phyloP scores from a whole-genome alignment of 495 filamentous ascomycete species.

The Ramalina intermedia region DNA sequence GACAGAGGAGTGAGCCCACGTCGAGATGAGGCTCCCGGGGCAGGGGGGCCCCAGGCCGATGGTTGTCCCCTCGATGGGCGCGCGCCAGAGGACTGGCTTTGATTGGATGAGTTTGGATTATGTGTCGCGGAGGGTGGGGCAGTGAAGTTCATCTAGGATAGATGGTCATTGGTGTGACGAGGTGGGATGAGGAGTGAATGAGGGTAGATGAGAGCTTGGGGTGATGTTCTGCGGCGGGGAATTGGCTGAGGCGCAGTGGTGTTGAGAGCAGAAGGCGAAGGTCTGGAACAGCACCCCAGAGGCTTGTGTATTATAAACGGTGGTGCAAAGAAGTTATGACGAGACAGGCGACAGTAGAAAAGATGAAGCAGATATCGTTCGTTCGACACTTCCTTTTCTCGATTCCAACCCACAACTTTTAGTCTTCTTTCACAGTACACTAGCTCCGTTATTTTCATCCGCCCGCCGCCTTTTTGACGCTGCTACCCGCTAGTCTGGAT shows the following conservation, averaged over 20 bases:
- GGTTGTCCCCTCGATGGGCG: conserved; percentile 40
- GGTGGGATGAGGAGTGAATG: background rate
- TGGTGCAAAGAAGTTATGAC: no score
- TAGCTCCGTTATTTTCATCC: no score
- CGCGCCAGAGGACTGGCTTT: conserved; percentile 40
- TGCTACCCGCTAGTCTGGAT: no score
- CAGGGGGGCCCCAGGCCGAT: conserved; percentile 45
- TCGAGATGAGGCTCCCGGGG: conserved; percentile 42
- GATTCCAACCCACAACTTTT: no score
- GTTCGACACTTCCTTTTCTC: no score
- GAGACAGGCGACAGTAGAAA: no score
- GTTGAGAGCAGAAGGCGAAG: background rate
- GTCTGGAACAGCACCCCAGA: background rate
- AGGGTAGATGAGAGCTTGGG: background rate
- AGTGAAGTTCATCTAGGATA: conserved; percentile 53
- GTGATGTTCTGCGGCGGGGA: background rate
- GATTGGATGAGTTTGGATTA: conserved; percentile 47
- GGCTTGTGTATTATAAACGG: no score
- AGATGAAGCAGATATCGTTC: no score
- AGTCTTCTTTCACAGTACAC: no score
- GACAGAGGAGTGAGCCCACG: conserved; percentile 51
- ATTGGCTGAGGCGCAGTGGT: background rate
- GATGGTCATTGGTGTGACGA: conserved; percentile 37
- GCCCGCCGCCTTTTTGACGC: no score
- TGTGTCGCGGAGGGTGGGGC: conserved; percentile 45